phyloP scores from a whole-genome alignment of 306 rosid species.

The Prunus davidiana region DNA sequence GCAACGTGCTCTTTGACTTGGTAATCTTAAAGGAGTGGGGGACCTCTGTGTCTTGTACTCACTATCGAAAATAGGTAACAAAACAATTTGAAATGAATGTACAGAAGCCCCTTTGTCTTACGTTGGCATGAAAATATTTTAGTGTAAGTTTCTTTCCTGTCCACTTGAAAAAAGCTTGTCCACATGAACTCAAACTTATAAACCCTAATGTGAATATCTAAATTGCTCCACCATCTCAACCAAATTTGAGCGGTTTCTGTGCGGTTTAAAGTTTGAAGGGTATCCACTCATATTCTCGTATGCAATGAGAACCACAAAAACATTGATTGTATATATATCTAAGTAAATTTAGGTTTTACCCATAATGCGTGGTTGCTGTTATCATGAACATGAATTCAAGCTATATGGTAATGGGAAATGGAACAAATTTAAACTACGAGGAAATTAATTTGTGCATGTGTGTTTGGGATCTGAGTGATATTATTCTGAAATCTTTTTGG shows the following conservation, averaged over 20 bases:
- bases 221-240: neutral
- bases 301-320: neutral
- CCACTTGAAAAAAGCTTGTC: neutral
- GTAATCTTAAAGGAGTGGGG: neutral
- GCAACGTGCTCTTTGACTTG: neutral
- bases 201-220: neutral
- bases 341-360: no score
- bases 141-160: neutral
- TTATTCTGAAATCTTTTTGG: neutral
- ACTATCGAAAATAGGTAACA: neutral
- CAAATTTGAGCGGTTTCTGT: neutral
- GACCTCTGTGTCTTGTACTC: constrained; percentile 5
- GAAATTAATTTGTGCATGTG: neutral
- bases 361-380: neutral
- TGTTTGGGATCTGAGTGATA: neutral
- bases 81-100: no score
- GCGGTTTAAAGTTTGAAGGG: neutral
- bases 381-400: neutral
- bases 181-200: neutral
- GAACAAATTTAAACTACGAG: no score
- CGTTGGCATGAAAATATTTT: neutral
- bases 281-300: neutral
- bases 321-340: neutral
- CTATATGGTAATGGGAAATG: neutral
- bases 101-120: no score